Conservation (phyloP, 2,329 filamentous ascomycete genomes). For the Exophiala aquamarina region DNA sequence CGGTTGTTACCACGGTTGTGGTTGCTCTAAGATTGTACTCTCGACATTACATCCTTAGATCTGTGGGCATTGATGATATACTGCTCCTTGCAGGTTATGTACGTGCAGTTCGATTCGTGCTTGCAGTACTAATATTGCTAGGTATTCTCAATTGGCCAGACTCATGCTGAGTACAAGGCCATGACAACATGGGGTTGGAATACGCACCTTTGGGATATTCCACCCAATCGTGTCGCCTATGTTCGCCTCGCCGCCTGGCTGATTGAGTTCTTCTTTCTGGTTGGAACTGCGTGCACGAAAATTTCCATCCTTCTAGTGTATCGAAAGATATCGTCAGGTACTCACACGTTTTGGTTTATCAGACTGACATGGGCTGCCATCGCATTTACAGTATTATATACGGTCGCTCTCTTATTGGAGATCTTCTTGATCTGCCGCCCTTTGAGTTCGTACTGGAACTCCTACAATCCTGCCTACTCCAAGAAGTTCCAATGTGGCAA, state of each 20-base stretch:
- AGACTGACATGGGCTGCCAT: slow-evolving; percentile 16
- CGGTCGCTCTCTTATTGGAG: slow-evolving; percentile 11
- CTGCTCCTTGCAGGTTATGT: slow-evolving; percentile 18
- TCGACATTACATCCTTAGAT: slow-evolving; percentile 8
- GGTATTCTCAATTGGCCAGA: slow-evolving; percentile 19
- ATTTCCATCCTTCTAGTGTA: slow-evolving; percentile 20
- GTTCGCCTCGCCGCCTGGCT: slow-evolving; percentile 18
- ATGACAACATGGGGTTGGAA: slow-evolving; percentile 19
- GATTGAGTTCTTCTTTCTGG: slow-evolving; percentile 19
- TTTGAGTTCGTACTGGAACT: slow-evolving; percentile 14
- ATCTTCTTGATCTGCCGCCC: slow-evolving; percentile 15
- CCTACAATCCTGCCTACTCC: slow-evolving; percentile 13
- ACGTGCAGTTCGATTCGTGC: neutral
- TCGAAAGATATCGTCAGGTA: slow-evolving; percentile 15
- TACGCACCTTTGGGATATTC: slow-evolving; percentile 19
- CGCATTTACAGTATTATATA: slow-evolving; percentile 13
- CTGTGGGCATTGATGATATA: slow-evolving; percentile 16
- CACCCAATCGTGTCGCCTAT: slow-evolving; percentile 5
- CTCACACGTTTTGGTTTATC: slow-evolving; percentile 17
- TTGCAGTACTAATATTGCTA: slow-evolving; percentile 2
- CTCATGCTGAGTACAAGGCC: slow-evolving; percentile 14
- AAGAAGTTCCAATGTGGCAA: slow-evolving; percentile 14
- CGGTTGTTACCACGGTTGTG: slow-evolving; percentile 6
- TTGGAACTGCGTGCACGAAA: slow-evolving; percentile 18
- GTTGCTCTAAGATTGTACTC: slow-evolving; percentile 16